Percentiles rank a stretch among this genome's conserved stretches.
Conservation (phyloP, 2,329 filamentous ascomycete species). For the Blastomyces parvus region DNA sequence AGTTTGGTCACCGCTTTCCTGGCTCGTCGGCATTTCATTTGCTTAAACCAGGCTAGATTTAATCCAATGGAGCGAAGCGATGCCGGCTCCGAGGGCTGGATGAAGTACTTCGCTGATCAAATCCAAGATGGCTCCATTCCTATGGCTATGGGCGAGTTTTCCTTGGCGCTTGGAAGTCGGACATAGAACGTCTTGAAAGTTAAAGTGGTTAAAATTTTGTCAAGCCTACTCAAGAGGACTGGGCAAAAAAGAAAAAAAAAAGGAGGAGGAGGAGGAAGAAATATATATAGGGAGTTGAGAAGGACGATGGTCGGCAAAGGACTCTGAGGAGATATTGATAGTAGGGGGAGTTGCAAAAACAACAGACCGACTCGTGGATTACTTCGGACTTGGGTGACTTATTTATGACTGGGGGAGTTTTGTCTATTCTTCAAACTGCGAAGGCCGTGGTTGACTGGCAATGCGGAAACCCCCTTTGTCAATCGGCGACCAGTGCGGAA, state of each 20-base stretch:
- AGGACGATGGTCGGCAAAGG: not conserved
- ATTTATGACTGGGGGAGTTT: not conserved
- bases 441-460: not conserved
- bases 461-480: not conserved
- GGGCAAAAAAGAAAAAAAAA: not conserved
- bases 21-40: not conserved
- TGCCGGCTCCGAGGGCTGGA: not conserved
- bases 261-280: too few species aligned
- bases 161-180: not conserved
- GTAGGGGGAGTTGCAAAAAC: too few species aligned
- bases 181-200: not conserved
- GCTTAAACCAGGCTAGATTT: not conserved
- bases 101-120: not conserved
- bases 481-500: not conserved
- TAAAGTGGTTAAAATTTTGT: not conserved
- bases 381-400: not conserved
- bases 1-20: not conserved
- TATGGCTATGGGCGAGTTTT: too few species aligned
- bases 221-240: not conserved
- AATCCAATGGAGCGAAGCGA: too few species aligned
- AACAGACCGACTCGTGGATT: too few species aligned
- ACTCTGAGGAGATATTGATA: not conserved
- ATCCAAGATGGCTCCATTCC: not conserved
- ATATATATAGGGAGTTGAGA: not conserved
- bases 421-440: too few species aligned